phyloP scores from a whole-genome alignment of 106 monocot genomes.

The Triglochin maritima region DNA sequence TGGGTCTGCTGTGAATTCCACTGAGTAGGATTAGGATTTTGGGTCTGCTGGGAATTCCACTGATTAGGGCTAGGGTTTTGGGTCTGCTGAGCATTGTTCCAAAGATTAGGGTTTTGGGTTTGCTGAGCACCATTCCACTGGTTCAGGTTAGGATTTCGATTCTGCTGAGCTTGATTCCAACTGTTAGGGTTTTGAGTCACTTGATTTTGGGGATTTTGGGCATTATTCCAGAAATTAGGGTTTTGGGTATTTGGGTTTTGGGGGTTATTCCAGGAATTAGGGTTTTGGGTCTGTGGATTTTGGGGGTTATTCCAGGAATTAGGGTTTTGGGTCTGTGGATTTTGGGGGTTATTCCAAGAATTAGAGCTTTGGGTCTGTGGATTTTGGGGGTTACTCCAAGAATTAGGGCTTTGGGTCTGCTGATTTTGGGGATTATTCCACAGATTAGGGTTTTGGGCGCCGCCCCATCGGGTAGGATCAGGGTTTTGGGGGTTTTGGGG shows the following conservation, averaged over 20 bases:
- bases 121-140: conserved; percentile 2
- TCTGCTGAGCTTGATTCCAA: too few relatives aligned
- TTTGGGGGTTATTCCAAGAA: not conserved
- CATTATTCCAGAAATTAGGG: not conserved
- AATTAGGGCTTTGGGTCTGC: not conserved
- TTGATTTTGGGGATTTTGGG: too few relatives aligned
- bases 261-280: not conserved
- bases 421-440: conserved; percentile 3
- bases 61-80: not conserved
- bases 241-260: not conserved
- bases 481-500: conserved; percentile 9
- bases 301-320: not conserved
- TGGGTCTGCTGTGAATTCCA: not conserved
- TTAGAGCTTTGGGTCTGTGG: too few relatives aligned
- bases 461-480: not conserved
- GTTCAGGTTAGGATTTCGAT: not conserved
- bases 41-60: conserved; percentile 6
- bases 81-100: not conserved
- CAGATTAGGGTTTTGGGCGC: not conserved
- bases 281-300: too few relatives aligned
- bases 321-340: too few relatives aligned
- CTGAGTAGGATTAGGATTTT: conserved; percentile 3
- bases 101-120: not conserved
- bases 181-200: too few relatives aligned
- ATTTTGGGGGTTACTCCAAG: not conserved